phyloP scores from a whole-genome alignment of 1,139 yeast genomes.

The Kodamaea ohmeri region DNA sequence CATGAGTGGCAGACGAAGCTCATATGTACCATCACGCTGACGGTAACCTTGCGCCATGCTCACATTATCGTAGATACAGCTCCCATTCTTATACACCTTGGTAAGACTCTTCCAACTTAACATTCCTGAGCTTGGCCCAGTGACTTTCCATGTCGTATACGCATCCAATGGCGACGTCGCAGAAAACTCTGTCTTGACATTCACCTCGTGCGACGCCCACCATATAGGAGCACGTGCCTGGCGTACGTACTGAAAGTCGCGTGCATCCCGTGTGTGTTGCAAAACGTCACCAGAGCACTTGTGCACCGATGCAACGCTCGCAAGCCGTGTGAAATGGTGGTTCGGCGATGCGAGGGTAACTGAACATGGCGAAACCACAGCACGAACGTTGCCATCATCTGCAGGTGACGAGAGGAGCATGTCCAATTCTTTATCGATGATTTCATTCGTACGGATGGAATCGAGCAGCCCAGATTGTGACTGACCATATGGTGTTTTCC shows the following conservation, averaged over 20 bases:
- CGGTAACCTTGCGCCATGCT: slow-evolving; percentile 39
- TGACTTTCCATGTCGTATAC: slow-evolving; percentile 25
- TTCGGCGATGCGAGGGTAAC: slow-evolving; percentile 3
- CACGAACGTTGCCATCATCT: neutral
- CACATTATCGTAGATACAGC: slow-evolving; percentile 25
- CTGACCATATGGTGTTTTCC: neutral
- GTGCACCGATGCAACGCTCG: slow-evolving; percentile 6
- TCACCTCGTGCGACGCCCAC: slow-evolving; percentile 13
- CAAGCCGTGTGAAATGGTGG: slow-evolving; percentile 14
- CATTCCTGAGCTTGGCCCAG: slow-evolving; percentile 14
- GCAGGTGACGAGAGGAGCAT: slow-evolving; percentile 13
- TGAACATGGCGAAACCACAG: neutral
- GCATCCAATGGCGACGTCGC: slow-evolving; percentile 23
- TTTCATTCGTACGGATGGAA: slow-evolving; percentile 18
- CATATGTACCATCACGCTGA: slow-evolving; percentile 15
- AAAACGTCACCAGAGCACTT: slow-evolving; percentile 6
- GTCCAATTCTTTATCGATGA: slow-evolving; percentile 19
- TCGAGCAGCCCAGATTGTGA: slow-evolving; percentile 11
- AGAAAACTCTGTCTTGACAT: slow-evolving; percentile 12
- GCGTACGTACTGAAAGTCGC: slow-evolving; percentile 12
- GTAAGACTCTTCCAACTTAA: slow-evolving; percentile 37
- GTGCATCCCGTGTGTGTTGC: slow-evolving; percentile 4
- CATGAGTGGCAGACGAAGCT: slow-evolving; percentile 39
- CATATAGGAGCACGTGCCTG: slow-evolving; percentile 14
- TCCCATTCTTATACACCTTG: slow-evolving; percentile 27